phyloP scores from a whole-genome alignment of 352 stramenopile species.

The Phytophthora pinifolia region DNA sequence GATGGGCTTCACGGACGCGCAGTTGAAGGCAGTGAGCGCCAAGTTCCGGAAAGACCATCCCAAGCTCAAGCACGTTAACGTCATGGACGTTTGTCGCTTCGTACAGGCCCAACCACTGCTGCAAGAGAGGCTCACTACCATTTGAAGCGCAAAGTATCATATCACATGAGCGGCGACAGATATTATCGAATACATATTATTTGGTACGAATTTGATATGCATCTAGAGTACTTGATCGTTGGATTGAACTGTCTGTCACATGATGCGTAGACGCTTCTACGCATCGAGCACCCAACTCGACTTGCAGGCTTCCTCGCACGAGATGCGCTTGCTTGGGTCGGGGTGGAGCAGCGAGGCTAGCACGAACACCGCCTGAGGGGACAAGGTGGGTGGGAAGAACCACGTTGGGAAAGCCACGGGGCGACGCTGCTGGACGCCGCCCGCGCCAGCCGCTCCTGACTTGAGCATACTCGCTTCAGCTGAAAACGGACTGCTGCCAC shows the following conservation, averaged over 20 bases:
- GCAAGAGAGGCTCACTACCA: constrained; percentile 17
- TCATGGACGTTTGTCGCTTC: constrained; percentile 68
- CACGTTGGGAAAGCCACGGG: constrained; percentile 75
- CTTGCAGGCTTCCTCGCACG: constrained; percentile 84
- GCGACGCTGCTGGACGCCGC: constrained; percentile 27
- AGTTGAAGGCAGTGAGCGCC: constrained; percentile 24
- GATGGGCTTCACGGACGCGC: constrained; percentile 31
- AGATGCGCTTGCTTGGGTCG: constrained; percentile 74
- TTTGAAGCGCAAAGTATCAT: constrained; percentile 4
- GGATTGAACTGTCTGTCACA: constrained; percentile 11
- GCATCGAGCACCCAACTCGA: constrained; percentile 61
- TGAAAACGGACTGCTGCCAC: constrained; percentile 26
- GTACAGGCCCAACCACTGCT: constrained; percentile 37
- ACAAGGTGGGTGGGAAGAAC: constrained; percentile 84
- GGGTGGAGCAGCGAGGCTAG: constrained; percentile 83
- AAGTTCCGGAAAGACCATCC: constrained; percentile 43
- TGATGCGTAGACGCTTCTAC: constrained; percentile 21
- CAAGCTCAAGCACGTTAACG: constrained; percentile 50
- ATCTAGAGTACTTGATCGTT: constrained; percentile 44
- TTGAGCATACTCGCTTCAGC: constrained; percentile 25
- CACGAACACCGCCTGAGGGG: constrained; percentile 58
- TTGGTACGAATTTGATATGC: constrained; percentile 34
- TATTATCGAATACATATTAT: constrained; percentile 47
- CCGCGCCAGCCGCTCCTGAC: constrained; percentile 19
- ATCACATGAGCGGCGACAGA: constrained; percentile 16